Base-by-base conservation (phyloP, 805 yeast genomes). In the Cyberlindnera maclurae region DNA sequence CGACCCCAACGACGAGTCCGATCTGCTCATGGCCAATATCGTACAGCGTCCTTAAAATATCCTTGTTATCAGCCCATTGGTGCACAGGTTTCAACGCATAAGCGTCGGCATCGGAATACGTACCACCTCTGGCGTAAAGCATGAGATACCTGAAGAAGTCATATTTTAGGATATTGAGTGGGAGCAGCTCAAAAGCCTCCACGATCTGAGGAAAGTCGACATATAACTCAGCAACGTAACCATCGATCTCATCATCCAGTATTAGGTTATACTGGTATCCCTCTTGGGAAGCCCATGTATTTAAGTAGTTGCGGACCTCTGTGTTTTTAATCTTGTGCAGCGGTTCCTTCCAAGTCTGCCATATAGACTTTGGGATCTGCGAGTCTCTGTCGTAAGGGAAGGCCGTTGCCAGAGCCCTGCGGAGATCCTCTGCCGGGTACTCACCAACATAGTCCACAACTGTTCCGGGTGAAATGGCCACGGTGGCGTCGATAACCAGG, bases 81-180 rank as follows among this genome's bases (percentile, higher is more conserved):
- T 65, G 3, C 73, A 79, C 41, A 62, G 75, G 44, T 12, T 12
- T 72, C 42, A 75, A 41, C 58, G 17, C 15, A 13, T 36, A 62
- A 2, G 82, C 75, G 52, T 77, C 83, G 36, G 74, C 71, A 53
- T 77, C 83, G 2, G 80, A 70, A 50, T 77, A 77, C 15, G 74
- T 64, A 18, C 84, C 83, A 35, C 83, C 84, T 37, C 63, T 60
- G 5, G 78, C 71, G 44, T 49, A 75, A 5, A 76, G 52, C 5
- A 77, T 57, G 45, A 77, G 55, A 52, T 76, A 77, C 39, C 78
- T 64, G 50, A 74, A 63, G 42, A 76, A 75, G 47, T 77, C 82
- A 64, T 63, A 73, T 44, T 63, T 65, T 31, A 77, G 58, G 26
- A 78, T 70, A 20, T 70, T 70, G 51, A 74, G 68, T 1, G 82